Evolutionary conservation across 2,329 filamentous ascomycete species (phyloP), one percentile per base, ranked within the genome.

Genomic region (Cordyceps tenuipes): DNA sequence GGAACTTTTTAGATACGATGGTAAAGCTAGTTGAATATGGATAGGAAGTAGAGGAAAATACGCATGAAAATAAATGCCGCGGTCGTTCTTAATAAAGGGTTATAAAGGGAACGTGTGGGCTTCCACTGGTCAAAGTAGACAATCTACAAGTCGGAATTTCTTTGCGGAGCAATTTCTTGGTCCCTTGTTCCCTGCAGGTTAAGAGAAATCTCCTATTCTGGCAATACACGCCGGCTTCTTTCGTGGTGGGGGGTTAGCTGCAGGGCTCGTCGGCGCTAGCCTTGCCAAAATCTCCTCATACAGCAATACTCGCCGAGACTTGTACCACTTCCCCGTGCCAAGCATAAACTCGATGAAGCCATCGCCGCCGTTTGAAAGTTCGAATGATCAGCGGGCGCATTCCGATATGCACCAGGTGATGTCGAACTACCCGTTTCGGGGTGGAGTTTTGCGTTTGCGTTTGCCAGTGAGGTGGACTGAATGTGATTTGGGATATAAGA

Each of bases 241-340:
- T 6, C 12, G 49, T 3, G 6, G 1, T 19, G 2, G 6, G 34
- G 21, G 2, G n/a, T 39, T 21, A 10, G 53, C 29, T 39, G 44
- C 3, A 57, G 55, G 34, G 49, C n/a, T 29, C 8, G 12, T 57
- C 55, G 55, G 55, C 55, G 55, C 55, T 57, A 57, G 46, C 5
- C 23, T 15, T 34, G 15, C 29, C 5, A 49, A 21, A 61, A 61
- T 57, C 26, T 29, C 60, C 55, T 34, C 8, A 58, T 61, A 44
- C 2, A 23, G 53, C 39, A 61, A 49, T 58, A n/a, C 41, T 31
- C 60, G 60, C 60, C 60, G 60, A 55, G 44, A 34, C 12, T 49
- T 34, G 6, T 52, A 34, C 44, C 19, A 21, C 44, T 53, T 36
- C 10, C 9, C 43, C 41, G 8, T 13, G 29, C 29, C 29, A 29